phyloP scores from a whole-genome alignment of 1,284 basidiomycete genomes.

The Trichosporon sp. region DNA sequence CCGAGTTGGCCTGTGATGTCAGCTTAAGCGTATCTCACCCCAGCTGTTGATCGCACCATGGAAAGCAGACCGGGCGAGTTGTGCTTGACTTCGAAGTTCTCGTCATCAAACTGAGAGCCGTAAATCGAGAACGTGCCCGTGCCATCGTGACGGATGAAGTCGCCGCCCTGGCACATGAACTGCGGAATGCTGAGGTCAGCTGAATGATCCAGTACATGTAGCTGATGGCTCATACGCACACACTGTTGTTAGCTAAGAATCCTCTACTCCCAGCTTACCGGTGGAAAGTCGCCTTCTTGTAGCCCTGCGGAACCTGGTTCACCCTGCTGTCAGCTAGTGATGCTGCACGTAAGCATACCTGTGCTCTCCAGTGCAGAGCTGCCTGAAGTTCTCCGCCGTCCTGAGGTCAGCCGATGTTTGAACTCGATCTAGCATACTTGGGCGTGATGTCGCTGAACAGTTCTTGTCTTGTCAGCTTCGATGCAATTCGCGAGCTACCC shows the following conservation, averaged over 20 bases:
- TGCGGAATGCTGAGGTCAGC: slow-evolving; percentile 56
- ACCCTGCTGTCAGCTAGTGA: slow-evolving; percentile 61
- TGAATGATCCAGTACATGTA: not conserved
- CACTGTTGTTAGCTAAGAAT: slow-evolving; percentile 24
- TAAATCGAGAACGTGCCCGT: slow-evolving; percentile 95
- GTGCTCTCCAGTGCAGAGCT: slow-evolving; percentile 94
- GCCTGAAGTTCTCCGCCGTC: slow-evolving; percentile 96
- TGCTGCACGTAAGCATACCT: slow-evolving; percentile 61
- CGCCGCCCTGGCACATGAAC: slow-evolving; percentile 61
- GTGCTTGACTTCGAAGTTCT: slow-evolving; percentile 92
- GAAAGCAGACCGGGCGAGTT: slow-evolving; percentile 78
- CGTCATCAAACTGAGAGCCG: slow-evolving; percentile 91
- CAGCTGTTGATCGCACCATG: slow-evolving; percentile 63
- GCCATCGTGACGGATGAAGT: slow-evolving; percentile 87
- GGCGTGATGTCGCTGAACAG: slow-evolving; percentile 54
- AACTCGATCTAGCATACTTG: slow-evolving; percentile 37
- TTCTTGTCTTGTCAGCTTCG: slow-evolving; percentile 35
- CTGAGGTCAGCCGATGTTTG: slow-evolving; percentile 54
- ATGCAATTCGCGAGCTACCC: slow-evolving; percentile 21
- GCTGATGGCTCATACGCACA: slow-evolving; percentile 23
- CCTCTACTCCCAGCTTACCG: slow-evolving; percentile 62
- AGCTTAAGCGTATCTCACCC: not conserved
- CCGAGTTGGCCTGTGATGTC: slow-evolving; percentile 77
- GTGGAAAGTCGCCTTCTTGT: slow-evolving; percentile 87
- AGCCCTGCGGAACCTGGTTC: slow-evolving; percentile 82